phyloP scores from a whole-genome alignment of 768 basidiomycete genomes.

The Megacollybia marginata region DNA sequence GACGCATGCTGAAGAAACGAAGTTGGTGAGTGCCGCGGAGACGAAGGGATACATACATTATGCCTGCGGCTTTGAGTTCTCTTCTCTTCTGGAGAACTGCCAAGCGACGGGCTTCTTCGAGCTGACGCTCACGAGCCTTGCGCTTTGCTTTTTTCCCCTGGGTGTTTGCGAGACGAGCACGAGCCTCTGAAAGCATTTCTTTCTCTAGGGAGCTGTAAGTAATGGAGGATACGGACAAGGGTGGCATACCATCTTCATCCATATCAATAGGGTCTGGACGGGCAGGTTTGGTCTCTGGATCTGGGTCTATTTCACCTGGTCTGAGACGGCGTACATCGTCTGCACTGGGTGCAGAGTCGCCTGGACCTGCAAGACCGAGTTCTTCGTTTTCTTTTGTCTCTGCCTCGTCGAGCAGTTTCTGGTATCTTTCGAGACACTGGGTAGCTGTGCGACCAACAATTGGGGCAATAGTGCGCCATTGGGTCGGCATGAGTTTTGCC shows the following conservation, averaged over 20 bases:
- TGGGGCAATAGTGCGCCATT: constrained; percentile 99
- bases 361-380: constrained; percentile 81
- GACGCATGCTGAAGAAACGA: constrained; percentile 58
- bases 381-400: constrained; percentile 97
- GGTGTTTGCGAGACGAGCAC: constrained; percentile 95
- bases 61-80: constrained; percentile 96
- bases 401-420: constrained; percentile 95
- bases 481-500: constrained; percentile 98
- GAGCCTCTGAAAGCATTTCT: constrained; percentile 99
- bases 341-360: constrained; percentile 76
- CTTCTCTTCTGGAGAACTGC: constrained; percentile 97
- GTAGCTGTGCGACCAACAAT: constrained; percentile 97
- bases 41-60: constrained; percentile 56
- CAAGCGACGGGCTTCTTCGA: constrained; percentile 91
- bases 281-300: constrained; percentile 97
- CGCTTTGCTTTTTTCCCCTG: constrained; percentile 99
- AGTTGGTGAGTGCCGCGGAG: constrained; percentile 1
- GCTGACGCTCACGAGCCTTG: constrained; percentile 93
- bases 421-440: constrained; percentile 96
- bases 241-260: constrained; percentile 87
- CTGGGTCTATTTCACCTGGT: constrained; percentile 97
- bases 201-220: constrained; percentile 56
- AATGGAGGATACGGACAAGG: constrained; percentile 3
- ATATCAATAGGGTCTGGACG: constrained; percentile 99
- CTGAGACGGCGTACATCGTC: constrained; percentile 85